These are phyloP conservation scores for Picochlorum sp. DNA, from an alignment of 139 green algal species.

Conservation along the genomic window DNA sequence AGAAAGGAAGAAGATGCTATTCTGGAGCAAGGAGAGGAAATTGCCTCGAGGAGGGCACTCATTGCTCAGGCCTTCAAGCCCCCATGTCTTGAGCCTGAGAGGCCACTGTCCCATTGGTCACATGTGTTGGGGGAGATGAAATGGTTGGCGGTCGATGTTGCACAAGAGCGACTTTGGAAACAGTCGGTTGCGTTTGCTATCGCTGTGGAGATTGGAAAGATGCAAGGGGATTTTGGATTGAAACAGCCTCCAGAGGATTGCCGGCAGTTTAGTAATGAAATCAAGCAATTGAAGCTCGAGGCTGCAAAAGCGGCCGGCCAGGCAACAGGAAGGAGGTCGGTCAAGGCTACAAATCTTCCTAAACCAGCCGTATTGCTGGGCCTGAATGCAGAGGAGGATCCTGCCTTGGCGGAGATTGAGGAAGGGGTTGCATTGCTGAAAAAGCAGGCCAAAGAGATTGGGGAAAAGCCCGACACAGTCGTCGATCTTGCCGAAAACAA, in stretches of 20 bases:
- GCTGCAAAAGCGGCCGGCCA: slow-evolving; percentile 1
- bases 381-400: slow-evolving; percentile 19
- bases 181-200: slow-evolving; percentile 26
- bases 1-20: slow-evolving; percentile 21
- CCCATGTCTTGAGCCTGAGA: slow-evolving; percentile 32
- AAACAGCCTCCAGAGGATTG: slow-evolving; percentile 12
- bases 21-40: slow-evolving; percentile 11
- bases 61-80: slow-evolving; percentile 36
- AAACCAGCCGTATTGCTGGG: neutral
- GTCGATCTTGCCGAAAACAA: neutral
- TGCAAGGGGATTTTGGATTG: slow-evolving; percentile 20
- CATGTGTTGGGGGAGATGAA: slow-evolving; percentile 48
- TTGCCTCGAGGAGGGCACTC: slow-evolving; percentile 25
- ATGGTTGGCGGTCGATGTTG: slow-evolving; percentile 62
- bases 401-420: slow-evolving; percentile 25
- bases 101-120: slow-evolving; percentile 32
- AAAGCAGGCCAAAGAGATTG: neutral
- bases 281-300: neutral
- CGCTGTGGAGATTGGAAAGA: slow-evolving; percentile 23
- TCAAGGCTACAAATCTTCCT: slow-evolving; percentile 3
- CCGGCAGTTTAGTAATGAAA: slow-evolving; percentile 14
- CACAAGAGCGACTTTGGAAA: slow-evolving; percentile 60
- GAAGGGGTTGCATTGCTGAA: neutral
- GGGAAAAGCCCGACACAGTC: neutral
- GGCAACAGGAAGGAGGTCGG: slow-evolving; percentile 1